These are phyloP conservation scores for Zygosaccharomyces bisporus DNA, from an alignment of 805 yeast species.

Conservation along the genomic window DNA sequence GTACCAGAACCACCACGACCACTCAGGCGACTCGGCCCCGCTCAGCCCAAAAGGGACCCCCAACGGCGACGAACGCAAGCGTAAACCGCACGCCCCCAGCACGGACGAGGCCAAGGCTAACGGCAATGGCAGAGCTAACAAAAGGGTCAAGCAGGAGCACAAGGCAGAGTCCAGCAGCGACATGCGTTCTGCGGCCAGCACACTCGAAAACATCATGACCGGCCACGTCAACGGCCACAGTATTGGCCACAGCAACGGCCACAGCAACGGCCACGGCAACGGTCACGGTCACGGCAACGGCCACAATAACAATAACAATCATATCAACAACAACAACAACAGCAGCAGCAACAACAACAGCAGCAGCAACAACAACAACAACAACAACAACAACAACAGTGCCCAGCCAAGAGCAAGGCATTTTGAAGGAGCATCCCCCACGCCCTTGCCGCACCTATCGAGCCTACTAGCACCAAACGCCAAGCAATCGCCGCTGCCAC, in stretches of 20 bases:
- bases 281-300: too few species aligned
- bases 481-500: constrained; percentile 18
- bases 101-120: background rate
- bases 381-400: too few species aligned
- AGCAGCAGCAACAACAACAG: too few species aligned
- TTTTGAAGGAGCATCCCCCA: constrained; percentile 9
- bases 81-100: constrained; percentile 11
- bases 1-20: constrained; percentile 10
- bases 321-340: too few species aligned
- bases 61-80: constrained; percentile 19
- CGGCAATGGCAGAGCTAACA: background rate
- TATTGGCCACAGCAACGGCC: too few species aligned
- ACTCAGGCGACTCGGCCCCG: background rate
- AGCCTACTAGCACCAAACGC: constrained; percentile 22
- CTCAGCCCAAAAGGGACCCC: constrained; percentile 7
- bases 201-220: constrained; percentile 13
- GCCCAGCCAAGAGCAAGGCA: constrained; percentile 2
- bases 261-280: too few species aligned
- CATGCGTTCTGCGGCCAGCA: constrained; percentile 14
- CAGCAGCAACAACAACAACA: too few species aligned
- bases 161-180: constrained; percentile 8
- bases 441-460: constrained; percentile 36
- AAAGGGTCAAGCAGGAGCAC: constrained; percentile 3
- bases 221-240: too few species aligned
- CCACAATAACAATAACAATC: too few species aligned